Evolutionary conservation across 331 rosid genomes (phyloP).

Genomic region (Phaseolus coccineus): DNA sequence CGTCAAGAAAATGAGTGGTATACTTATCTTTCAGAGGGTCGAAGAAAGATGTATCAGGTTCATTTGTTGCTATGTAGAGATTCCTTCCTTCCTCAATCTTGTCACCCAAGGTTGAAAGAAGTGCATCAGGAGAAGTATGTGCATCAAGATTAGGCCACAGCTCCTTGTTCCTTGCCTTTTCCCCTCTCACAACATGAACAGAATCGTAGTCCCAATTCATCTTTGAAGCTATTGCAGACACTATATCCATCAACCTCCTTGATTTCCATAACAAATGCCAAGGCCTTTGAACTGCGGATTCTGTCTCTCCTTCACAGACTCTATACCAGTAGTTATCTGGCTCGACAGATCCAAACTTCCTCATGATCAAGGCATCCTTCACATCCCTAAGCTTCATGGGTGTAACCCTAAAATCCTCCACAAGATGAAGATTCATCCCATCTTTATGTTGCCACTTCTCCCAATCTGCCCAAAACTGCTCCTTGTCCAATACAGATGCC

Average conservation of each 20-base stretch:
- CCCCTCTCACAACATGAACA: conserved; percentile 93
- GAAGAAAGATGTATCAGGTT: conserved; percentile 74
- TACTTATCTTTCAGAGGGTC: conserved; percentile 92
- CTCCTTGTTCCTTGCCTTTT: conserved; percentile 84
- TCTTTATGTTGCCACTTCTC: conserved; percentile 79
- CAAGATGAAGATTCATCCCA: conserved; percentile 69
- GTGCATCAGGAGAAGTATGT: conserved; percentile 83
- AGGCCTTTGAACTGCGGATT: conserved; percentile 88
- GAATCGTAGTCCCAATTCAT: conserved; percentile 96
- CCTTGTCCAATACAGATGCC: conserved; percentile 86
- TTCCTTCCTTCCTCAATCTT: conserved; percentile 86
- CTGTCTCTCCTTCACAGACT: conserved; percentile 97
- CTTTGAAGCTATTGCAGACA: conserved; percentile 80
- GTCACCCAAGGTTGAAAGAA: conserved; percentile 73
- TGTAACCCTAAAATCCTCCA: conserved; percentile 82
- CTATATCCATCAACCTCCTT: conserved; percentile 90
- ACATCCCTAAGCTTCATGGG: conserved; percentile 83
- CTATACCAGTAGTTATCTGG: conserved; percentile 98
- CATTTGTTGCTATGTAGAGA: conserved; percentile 89
- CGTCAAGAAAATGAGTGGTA: conserved; percentile 84
- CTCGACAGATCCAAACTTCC: conserved; percentile 92
- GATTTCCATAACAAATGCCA: conserved; percentile 99
- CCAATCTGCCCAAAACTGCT: conserved; percentile 96
- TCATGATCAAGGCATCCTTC: conserved; percentile 80
- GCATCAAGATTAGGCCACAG: conserved; percentile 96